These are phyloP conservation scores for Onygenales sp. DNA, from an alignment of 2,329 filamentous ascomycete species.

Conservation along the genomic window DNA sequence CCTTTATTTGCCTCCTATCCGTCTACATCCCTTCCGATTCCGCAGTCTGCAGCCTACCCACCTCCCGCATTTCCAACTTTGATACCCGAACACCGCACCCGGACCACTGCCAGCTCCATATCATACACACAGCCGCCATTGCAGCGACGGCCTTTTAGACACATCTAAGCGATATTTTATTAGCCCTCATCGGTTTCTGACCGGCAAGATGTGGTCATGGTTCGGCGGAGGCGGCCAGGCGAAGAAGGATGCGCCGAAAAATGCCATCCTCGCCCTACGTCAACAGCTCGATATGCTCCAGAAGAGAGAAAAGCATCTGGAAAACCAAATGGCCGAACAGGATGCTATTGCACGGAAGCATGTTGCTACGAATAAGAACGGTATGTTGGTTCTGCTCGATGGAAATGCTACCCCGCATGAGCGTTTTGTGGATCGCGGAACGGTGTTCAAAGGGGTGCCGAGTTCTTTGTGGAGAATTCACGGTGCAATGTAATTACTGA, in stretches of 20 bases:
- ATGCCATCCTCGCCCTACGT: slow-evolving; percentile 82
- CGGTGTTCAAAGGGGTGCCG: neutral
- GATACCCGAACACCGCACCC: neutral
- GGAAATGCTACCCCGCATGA: neutral
- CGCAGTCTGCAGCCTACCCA: neutral
- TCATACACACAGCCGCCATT: slow-evolving; percentile 4
- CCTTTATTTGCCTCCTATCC: neutral
- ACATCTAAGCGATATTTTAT: slow-evolving; percentile 2
- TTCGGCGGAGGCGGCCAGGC: slow-evolving; percentile 75
- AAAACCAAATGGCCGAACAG: slow-evolving; percentile 88
- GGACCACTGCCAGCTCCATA: neutral
- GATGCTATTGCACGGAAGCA: slow-evolving; percentile 82
- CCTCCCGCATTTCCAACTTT: neutral
- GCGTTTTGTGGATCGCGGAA: neutral
- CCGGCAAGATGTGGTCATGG: slow-evolving; percentile 64
- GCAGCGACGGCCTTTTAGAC: neutral
- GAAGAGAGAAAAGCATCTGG: slow-evolving; percentile 86
- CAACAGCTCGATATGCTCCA: slow-evolving; percentile 94
- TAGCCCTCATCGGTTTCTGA: neutral
- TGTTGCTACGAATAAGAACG: slow-evolving; percentile 78
- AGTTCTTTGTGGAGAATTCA: neutral
- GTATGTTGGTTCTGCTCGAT: slow-evolving; percentile 44
- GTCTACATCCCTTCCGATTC: neutral
- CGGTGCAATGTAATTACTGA: neutral
- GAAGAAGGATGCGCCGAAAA: slow-evolving; percentile 90